These are phyloP conservation scores for Coelastrella sp. DNA, from an alignment of 139 green algal genomes.

Conservation along the genomic window DNA sequence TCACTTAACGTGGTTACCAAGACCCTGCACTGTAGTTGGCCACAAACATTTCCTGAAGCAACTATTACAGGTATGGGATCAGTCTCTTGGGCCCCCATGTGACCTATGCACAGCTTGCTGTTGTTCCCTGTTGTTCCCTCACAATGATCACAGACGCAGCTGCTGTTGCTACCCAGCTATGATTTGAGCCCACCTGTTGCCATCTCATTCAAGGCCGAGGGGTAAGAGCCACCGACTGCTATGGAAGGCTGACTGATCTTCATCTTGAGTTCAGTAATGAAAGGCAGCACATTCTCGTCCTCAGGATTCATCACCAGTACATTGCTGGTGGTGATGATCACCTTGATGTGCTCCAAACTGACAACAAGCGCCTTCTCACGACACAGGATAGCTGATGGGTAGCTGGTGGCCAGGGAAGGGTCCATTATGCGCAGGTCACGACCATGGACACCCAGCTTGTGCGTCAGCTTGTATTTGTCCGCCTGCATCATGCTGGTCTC, in stretches of 20 bases:
- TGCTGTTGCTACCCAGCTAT: too few species aligned
- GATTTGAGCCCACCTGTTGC: background rate
- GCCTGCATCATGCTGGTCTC: constrained; percentile 58
- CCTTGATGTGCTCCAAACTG: constrained; percentile 76
- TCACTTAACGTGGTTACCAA: too few species aligned
- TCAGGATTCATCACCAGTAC: constrained; percentile 71
- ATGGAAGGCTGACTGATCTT: constrained; percentile 37
- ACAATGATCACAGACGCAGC: too few species aligned
- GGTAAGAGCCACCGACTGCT: constrained; percentile 28
- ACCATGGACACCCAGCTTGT: constrained; percentile 73
- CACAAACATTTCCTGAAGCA: too few species aligned
- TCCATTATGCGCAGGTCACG: constrained; percentile 78
- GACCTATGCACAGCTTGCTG: too few species aligned
- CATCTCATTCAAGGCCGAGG: constrained; percentile 35
- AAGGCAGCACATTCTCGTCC: constrained; percentile 52
- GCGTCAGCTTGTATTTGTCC: constrained; percentile 70
- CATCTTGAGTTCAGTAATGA: constrained; percentile 61
- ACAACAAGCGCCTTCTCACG: constrained; percentile 73
- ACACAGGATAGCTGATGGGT: constrained; percentile 74
- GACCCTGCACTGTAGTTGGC: too few species aligned
- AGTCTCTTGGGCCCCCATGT: too few species aligned
- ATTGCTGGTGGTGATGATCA: constrained; percentile 65
- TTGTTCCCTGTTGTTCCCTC: too few species aligned
- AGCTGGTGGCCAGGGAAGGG: constrained; percentile 59
- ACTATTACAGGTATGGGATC: too few species aligned